Base-by-base conservation (phyloP, 2,329 filamentous ascomycete genomes). In the Pseudocercospora ulei region DNA sequence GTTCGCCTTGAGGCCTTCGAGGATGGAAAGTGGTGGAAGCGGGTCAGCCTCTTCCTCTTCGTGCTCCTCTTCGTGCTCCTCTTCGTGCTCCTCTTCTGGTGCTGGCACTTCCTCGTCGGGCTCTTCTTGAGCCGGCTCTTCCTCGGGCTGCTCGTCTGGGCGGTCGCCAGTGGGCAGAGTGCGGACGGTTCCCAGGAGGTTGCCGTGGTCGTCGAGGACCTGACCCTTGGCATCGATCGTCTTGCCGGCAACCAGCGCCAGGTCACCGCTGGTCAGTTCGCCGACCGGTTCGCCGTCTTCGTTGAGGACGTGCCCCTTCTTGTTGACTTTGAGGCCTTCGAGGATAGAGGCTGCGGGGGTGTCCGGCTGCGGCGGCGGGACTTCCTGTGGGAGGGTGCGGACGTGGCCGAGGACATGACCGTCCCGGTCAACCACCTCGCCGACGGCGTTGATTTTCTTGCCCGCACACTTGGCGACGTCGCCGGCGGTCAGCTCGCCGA, bases 171-270 rank as follows among this genome's bases (percentile, higher is more conserved):
- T 56, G 3, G 67, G 66, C 3, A 70, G 60, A 13, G 67, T 63
- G 51, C 72, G 65, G 44, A 75, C 71, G 45, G 69, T 70, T 26
- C 75, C 75, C 41, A 78, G 68, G 43, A 78, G 65, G 22, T 76
- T 73, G 24, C 75, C 74, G 28, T 71, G 67, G 52, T 67, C 72
- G 51, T 76, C 74, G 55, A 76, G 67, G 41, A 78, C 72, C 50
- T 78, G 74, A n/a, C 73, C 74, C 59, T 77, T 66, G 43, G 66
- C 68, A 48, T 78, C 75, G 46, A 76, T 65, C 57, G 76, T 78
- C 62, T 76, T 77, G 43, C 76, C 69, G 12, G 77, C 72, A 44
- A 75, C 77, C 46, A 77, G 72, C 9, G 69, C 58, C 8, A 78
- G 58, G 33, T 79, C 71, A 27, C 78, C 77, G 49, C 71, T 68